These are phyloP conservation scores for Fistulinella prunicolor DNA, from an alignment of 768 basidiomycete genomes.

Conservation along the genomic window DNA sequence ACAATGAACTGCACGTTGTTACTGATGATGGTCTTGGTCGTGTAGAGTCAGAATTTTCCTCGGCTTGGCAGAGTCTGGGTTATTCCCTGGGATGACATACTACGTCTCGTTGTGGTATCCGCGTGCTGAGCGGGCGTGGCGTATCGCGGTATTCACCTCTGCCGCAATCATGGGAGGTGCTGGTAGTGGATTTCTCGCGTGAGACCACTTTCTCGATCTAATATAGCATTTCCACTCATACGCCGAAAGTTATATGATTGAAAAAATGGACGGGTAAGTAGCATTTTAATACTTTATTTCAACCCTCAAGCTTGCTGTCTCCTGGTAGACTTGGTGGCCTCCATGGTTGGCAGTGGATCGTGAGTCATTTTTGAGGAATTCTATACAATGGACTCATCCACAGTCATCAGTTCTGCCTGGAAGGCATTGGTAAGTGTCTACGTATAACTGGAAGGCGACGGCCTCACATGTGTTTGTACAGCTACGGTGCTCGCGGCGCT, in stretches of 20 bases:
- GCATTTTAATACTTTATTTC: conserved; percentile 12
- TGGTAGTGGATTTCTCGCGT: conserved; percentile 49
- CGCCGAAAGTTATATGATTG: conserved; percentile 32
- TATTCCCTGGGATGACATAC: conserved; percentile 39
- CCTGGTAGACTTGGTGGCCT: conserved; percentile 27
- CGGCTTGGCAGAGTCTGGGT: conserved; percentile 45
- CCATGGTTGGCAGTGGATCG: conserved; percentile 40
- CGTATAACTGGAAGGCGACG: background rate
- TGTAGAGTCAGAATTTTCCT: conserved; percentile 40
- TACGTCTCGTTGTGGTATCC: conserved; percentile 59
- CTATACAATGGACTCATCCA: conserved; percentile 1
- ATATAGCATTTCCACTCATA: background rate
- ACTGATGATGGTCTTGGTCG: conserved; percentile 1
- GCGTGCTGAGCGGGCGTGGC: conserved; percentile 49
- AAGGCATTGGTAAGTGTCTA: conserved; percentile 20
- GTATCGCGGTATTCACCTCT: conserved; percentile 57
- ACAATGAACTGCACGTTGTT: background rate
- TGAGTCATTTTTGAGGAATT: conserved; percentile 11
- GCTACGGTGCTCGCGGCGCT: background rate
- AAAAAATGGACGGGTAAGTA: conserved; percentile 34
- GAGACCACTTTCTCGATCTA: conserved; percentile 14
- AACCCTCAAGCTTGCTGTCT: background rate
- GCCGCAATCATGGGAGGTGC: conserved; percentile 52
- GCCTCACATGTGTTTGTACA: background rate
- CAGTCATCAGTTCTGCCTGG: conserved; percentile 28